These are phyloP conservation scores for Schizonepeta tenuifolia DNA, from an alignment of 257 asterid species.

Conservation along the genomic window DNA sequence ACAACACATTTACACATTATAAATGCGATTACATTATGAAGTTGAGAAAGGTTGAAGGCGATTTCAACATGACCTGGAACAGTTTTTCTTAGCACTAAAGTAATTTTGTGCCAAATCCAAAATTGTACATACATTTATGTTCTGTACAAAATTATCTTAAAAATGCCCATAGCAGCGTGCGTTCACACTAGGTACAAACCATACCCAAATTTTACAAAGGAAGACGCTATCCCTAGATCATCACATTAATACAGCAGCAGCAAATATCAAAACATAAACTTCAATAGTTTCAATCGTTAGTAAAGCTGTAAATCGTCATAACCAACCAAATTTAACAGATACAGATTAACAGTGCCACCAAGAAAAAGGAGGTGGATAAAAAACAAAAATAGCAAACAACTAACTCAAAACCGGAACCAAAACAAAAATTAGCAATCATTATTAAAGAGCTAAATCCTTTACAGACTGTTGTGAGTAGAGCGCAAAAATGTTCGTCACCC, in stretches of 20 bases:
- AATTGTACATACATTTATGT: no score
- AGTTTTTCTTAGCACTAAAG: no score
- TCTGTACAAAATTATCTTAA: no score
- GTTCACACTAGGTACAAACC: no score
- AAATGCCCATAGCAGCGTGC: no score
- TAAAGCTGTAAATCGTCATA: constrained; percentile 43
- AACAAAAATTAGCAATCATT: constrained; percentile 55
- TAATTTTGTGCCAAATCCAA: no score
- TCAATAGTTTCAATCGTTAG: constrained; percentile 39
- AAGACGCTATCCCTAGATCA: no score
- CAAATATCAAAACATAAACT: neutral
- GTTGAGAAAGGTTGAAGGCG: no score
- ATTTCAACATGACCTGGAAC: no score
- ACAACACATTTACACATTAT: no score
- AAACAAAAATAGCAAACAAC: constrained; percentile 49
- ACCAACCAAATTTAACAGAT: constrained; percentile 38
- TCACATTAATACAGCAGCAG: neutral
- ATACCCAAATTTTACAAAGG: no score
- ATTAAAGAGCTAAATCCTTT: constrained; percentile 59
- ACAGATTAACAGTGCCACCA: constrained; percentile 58
- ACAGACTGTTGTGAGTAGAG: constrained; percentile 58
- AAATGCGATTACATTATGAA: no score
- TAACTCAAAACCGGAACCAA: constrained; percentile 40
- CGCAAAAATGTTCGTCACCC: constrained; percentile 61
- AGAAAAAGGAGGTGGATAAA: constrained; percentile 54